A percentile compares a stretch with the other conserved stretches of the same genome.
Conservation (phyloP, 2,329 filamentous ascomycete genomes). For the Penicillium corylophilum region DNA sequence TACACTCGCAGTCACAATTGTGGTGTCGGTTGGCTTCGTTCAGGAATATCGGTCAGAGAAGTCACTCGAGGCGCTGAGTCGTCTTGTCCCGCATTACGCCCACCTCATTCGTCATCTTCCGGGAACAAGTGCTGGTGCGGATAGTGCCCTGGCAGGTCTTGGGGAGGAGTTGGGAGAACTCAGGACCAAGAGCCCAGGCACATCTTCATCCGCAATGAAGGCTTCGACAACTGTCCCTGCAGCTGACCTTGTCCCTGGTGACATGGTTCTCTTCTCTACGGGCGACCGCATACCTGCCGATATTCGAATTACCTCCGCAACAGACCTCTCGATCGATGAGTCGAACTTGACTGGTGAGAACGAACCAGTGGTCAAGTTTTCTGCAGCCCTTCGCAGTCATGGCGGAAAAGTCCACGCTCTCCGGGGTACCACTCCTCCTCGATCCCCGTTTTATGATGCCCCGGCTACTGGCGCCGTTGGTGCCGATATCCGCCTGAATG, state of each 20-base stretch:
- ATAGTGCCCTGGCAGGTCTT: constrained; percentile 18
- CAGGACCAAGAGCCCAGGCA: constrained; percentile 49
- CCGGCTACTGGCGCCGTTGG: constrained; percentile 59
- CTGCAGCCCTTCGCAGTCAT: constrained; percentile 56
- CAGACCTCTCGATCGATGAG: constrained; percentile 90
- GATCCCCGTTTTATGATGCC: constrained; percentile 59
- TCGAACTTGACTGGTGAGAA: constrained; percentile 97
- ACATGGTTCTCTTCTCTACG: constrained; percentile 89
- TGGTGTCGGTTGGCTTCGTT: constrained; percentile 92
- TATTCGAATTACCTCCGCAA: constrained; percentile 85
- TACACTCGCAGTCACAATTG: constrained; percentile 91
- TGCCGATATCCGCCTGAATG: constrained; percentile 67
- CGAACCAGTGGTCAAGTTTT: constrained; percentile 78
- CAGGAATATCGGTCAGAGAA: constrained; percentile 98
- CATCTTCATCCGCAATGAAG: constrained; percentile 64
- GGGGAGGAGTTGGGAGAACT: constrained; percentile 50
- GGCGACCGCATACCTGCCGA: constrained; percentile 96
- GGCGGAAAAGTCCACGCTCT: constrained; percentile 33
- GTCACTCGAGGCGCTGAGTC: constrained; percentile 90
- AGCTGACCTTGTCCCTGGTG: constrained; percentile 82
- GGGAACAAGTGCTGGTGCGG: constrained; percentile 20
- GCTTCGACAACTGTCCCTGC: constrained; percentile 85
- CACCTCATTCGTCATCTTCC: constrained; percentile 74
- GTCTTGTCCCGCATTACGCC: constrained; percentile 90
- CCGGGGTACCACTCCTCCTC: constrained; percentile 39